These are phyloP conservation scores for Rhizoctonia solani DNA, from an alignment of 1,284 basidiomycete genomes.

Conservation along the genomic window DNA sequence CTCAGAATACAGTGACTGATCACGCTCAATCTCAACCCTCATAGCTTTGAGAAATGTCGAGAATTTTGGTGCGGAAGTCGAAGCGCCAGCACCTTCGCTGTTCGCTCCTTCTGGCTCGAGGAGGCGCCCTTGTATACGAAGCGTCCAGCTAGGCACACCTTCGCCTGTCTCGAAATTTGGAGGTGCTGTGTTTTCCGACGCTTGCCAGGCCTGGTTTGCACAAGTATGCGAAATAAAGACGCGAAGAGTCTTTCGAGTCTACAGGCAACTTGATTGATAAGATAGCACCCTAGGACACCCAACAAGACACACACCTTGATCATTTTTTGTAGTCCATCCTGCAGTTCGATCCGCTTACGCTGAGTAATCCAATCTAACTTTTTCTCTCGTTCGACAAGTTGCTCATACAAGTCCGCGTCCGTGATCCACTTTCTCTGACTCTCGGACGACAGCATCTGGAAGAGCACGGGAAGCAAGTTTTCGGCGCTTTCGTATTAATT, in stretches of 20 bases:
- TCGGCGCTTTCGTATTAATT: conserved; percentile 10
- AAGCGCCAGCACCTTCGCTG: conserved; percentile 46
- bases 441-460: conserved; percentile 20
- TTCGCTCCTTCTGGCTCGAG: too few species aligned
- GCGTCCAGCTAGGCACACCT: conserved; percentile 87
- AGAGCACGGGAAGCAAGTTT: conserved; percentile 23
- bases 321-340: conserved; percentile 67
- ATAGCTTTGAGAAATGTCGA: conserved; percentile 84
- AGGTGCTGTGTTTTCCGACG: conserved; percentile 44
- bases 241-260: conserved; percentile 85
- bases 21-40: conserved; percentile 86
- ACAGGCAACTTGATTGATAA: not conserved
- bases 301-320: conserved; percentile 45
- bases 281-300: not conserved
- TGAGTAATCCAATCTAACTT: conserved; percentile 95
- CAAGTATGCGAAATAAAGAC: conserved; percentile 89
- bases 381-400: conserved; percentile 85
- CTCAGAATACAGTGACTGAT: conserved; percentile 80
- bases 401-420: conserved; percentile 85
- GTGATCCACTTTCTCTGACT: conserved; percentile 44
- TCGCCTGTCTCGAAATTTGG: conserved; percentile 64
- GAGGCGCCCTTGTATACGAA: conserved; percentile 87
- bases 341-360: conserved; percentile 87
- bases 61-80: conserved; percentile 65
- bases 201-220: conserved; percentile 85